Evolutionary conservation across 306 rosid genomes (phyloP).

Genomic region (Betula pendula): DNA sequence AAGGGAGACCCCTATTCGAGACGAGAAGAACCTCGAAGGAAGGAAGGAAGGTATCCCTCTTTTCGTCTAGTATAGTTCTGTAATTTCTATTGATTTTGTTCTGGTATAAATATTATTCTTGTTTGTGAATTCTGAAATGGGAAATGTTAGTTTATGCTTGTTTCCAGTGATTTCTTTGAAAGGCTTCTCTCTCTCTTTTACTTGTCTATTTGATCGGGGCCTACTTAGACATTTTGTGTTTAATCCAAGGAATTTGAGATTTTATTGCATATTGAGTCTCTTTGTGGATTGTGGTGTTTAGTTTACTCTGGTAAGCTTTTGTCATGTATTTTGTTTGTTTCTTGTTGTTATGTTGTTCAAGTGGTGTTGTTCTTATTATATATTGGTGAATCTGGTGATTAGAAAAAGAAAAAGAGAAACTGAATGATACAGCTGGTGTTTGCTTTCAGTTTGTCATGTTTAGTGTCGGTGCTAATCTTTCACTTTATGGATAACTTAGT

Average conservation of each 20-base stretch:
- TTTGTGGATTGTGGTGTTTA: not conserved
- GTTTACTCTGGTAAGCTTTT: not conserved
- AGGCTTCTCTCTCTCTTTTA: too few species aligned
- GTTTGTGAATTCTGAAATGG: not conserved
- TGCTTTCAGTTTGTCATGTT: not conserved
- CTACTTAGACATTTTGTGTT: not conserved
- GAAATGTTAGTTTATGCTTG: not conserved
- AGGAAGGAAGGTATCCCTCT: not conserved
- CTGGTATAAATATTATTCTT: not conserved
- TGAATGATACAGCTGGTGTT: not conserved
- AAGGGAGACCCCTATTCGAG: not conserved
- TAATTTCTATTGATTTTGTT: not conserved
- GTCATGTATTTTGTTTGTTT: not conserved
- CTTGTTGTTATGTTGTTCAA: not conserved
- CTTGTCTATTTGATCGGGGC: not conserved
- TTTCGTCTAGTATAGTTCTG: not conserved
- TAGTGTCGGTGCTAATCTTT: not conserved
- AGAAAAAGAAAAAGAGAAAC: not conserved
- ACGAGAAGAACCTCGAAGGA: not conserved
- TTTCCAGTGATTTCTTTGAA: not conserved
- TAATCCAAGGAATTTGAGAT: not conserved
- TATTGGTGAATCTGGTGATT: not conserved
- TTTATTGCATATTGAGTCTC: not conserved
- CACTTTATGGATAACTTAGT: not conserved
- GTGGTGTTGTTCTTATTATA: not conserved